phyloP scores from a whole-genome alignment of 257 asterid genomes.

The Cruciata laevipes region DNA sequence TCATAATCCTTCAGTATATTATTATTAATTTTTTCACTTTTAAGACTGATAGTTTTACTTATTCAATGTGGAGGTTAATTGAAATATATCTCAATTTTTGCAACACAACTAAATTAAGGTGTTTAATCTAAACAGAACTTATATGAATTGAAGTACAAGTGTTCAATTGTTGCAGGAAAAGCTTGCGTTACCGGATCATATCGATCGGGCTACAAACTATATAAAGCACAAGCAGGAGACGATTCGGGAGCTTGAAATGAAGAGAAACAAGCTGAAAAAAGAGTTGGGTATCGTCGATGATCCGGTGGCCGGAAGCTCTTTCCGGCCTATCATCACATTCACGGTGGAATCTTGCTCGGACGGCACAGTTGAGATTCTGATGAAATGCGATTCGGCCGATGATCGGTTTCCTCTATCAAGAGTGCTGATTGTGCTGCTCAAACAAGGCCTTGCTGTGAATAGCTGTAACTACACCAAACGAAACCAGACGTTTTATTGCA shows the following conservation, averaged over 20 bases:
- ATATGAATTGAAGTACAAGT: too few relatives aligned
- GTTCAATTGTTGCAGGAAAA: constrained; percentile 29
- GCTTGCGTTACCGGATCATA: constrained; percentile 38
- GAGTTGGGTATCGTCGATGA: neutral
- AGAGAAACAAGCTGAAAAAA: constrained; percentile 17
- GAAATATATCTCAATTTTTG: too few relatives aligned
- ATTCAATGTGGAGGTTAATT: too few relatives aligned
- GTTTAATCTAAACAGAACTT: too few relatives aligned
- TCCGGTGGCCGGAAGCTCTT: neutral
- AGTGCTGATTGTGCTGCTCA: constrained; percentile 25
- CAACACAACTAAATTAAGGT: too few relatives aligned
- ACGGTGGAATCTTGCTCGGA: constrained; percentile 26
- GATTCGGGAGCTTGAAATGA: constrained; percentile 24
- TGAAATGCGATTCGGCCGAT: constrained; percentile 17
- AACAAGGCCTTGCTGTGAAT: constrained; percentile 33
- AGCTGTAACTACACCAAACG: constrained; percentile 29
- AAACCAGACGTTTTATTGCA: constrained; percentile 22
- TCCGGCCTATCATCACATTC: constrained; percentile 17
- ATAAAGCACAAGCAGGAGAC: constrained; percentile 29
- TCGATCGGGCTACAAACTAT: constrained; percentile 32
- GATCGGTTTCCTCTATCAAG: constrained; percentile 34
- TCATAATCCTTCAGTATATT: too few relatives aligned
- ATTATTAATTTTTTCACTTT: too few relatives aligned
- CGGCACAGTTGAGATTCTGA: constrained; percentile 37
- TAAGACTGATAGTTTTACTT: too few relatives aligned